Evolutionary conservation across 23 red algal species (phyloP).

Genomic region (Gracilariopsis chorda): DNA sequence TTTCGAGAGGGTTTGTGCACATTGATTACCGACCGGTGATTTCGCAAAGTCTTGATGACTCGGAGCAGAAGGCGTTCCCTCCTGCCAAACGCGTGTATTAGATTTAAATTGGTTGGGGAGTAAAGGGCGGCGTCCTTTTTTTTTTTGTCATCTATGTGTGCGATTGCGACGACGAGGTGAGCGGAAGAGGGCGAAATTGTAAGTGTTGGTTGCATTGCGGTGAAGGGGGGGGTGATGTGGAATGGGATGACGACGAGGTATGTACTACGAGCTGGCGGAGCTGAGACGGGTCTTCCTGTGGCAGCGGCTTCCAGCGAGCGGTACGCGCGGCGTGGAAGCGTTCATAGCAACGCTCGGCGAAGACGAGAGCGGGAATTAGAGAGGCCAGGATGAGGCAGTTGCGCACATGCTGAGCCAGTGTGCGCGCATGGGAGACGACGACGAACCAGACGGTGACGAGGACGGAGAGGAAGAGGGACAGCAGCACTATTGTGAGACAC

Average conservation of each 20-base stretch:
- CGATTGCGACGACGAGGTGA: too few relatives aligned
- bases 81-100: slow-evolving; percentile 90
- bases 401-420: neutral
- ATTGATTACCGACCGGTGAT: slow-evolving; percentile 95
- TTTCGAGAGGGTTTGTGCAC: slow-evolving; percentile 55
- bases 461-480: neutral
- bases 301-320: neutral
- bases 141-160: too few relatives aligned
- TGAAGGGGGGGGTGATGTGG: neutral
- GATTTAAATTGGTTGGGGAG: neutral
- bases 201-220: neutral
- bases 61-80: slow-evolving; percentile 77
- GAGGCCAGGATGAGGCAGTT: neutral
- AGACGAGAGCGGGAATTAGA: neutral
- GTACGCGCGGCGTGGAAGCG: neutral
- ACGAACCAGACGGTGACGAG: neutral
- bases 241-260: neutral
- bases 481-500: neutral
- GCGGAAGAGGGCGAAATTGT: neutral
- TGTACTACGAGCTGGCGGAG: slow-evolving; percentile 11
- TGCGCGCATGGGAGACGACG: neutral
- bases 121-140: neutral
- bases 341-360: neutral
- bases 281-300: neutral
- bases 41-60: slow-evolving; percentile 65